A percentile compares a stretch with the other conserved stretches of the same genome.
phyloP scores from a whole-genome alignment of 345 rosid species.

The Eucalyptus guilfoylei region DNA sequence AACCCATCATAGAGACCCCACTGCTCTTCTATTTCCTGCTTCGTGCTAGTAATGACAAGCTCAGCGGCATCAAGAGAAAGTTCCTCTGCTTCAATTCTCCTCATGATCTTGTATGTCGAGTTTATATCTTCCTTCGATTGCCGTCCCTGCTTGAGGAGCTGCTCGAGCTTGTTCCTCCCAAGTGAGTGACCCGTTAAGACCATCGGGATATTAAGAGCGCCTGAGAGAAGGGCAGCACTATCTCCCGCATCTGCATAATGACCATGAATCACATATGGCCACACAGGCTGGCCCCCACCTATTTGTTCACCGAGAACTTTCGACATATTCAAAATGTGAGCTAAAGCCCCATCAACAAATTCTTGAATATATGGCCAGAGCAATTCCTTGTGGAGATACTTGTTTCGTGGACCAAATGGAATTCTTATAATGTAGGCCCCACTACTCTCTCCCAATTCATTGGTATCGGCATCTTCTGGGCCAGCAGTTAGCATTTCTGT shows the following conservation, averaged over 20 bases:
- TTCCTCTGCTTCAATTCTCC: constrained; percentile 94
- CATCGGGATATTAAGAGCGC: constrained; percentile 97
- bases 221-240: constrained; percentile 82
- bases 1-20: constrained; percentile 99
- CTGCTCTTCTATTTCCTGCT: constrained; percentile 93
- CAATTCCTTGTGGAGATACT: constrained; percentile 70
- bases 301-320: constrained; percentile 84
- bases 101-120: constrained; percentile 82
- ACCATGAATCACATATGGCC: constrained; percentile 96
- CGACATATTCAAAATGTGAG: constrained; percentile 87
- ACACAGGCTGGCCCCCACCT: constrained; percentile 70
- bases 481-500: constrained; percentile 79
- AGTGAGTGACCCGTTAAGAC: constrained; percentile 96
- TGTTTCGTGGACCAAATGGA: constrained; percentile 87
- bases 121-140: constrained; percentile 89
- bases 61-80: constrained; percentile 94
- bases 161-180: constrained; percentile 95
- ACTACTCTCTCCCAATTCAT: constrained; percentile 79
- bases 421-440: constrained; percentile 92
- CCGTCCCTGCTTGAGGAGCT: constrained; percentile 88
- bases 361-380: constrained; percentile 92
- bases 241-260: constrained; percentile 99
- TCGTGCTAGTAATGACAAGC: constrained; percentile 91
- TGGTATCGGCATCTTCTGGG: constrained; percentile 46
- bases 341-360: constrained; percentile 92